Conservation (phyloP, 2,329 filamentous ascomycete genomes). For the Cercospora sp. region DNA sequence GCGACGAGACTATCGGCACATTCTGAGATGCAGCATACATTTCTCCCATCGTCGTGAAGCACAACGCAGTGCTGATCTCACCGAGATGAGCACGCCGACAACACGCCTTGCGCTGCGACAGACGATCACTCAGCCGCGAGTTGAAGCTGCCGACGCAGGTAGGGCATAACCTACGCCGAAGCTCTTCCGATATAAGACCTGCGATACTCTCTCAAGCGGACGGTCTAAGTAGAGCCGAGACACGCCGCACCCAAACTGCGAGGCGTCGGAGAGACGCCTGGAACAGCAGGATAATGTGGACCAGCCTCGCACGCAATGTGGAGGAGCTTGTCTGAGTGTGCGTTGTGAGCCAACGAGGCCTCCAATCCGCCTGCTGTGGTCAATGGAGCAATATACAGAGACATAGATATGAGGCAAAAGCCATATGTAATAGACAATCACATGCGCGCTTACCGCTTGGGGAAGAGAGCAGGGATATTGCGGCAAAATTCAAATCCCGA, state of each 20-base stretch:
- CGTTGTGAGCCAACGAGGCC: neutral
- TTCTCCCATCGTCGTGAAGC: neutral
- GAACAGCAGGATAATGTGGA: neutral
- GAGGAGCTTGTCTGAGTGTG: neutral
- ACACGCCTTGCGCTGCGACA: neutral
- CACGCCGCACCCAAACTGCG: constrained; percentile 3
- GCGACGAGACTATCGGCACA: neutral
- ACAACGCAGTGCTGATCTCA: neutral
- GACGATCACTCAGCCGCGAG: neutral
- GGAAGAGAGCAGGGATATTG: neutral
- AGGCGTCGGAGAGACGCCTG: neutral
- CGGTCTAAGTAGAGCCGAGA: neutral
- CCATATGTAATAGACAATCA: constrained; percentile 3
- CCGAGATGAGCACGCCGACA: neutral
- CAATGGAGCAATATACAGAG: neutral
- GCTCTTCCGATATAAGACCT: neutral
- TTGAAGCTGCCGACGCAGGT: neutral
- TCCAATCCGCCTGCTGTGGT: neutral
- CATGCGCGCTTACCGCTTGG: constrained; percentile 2
- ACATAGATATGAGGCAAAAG: constrained; percentile 4
- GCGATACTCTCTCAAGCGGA: neutral
- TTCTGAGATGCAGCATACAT: neutral
- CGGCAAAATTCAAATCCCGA: constrained; percentile 1
- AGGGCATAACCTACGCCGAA: neutral
- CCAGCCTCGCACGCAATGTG: neutral